These are phyloP conservation scores for Aureobasidium subglaciale DNA, from an alignment of 2,329 filamentous ascomycete species.

Conservation along the genomic window DNA sequence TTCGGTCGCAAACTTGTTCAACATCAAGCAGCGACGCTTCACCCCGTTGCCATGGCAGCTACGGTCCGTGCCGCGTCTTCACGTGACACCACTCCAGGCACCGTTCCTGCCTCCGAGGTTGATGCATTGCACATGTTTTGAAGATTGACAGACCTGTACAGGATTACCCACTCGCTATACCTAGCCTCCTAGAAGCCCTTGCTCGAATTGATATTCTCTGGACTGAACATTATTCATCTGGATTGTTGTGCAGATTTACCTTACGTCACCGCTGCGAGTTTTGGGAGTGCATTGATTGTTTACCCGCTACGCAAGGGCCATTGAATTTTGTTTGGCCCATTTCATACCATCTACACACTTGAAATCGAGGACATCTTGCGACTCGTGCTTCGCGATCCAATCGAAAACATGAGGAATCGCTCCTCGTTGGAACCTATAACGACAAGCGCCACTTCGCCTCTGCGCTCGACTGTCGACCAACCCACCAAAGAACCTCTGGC, in stretches of 20 bases:
- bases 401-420: background rate
- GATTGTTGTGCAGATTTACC: too few relatives aligned
- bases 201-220: too few relatives aligned
- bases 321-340: background rate
- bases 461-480: conserved; percentile 6
- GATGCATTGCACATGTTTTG: background rate
- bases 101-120: background rate
- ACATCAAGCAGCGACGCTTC: background rate
- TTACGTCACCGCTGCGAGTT: background rate
- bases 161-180: background rate
- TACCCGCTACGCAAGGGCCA: conserved; percentile 7
- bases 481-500: conserved; percentile 17
- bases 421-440: conserved; percentile 30
- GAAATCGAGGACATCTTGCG: background rate
- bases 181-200: background rate
- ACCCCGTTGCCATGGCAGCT: conserved; percentile 9
- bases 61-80: background rate
- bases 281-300: conserved; percentile 4
- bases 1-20: conserved; percentile 1
- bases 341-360: background rate
- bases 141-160: background rate
- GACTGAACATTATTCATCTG: too few relatives aligned
- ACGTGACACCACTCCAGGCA: background rate
- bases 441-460: conserved; percentile 27
- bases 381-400: background rate